Percentiles rank a stretch among this genome's conserved stretches.
These are phyloP conservation scores for Linaria vulgaris DNA, from an alignment of 257 asterid species.

Conservation along the genomic window DNA sequence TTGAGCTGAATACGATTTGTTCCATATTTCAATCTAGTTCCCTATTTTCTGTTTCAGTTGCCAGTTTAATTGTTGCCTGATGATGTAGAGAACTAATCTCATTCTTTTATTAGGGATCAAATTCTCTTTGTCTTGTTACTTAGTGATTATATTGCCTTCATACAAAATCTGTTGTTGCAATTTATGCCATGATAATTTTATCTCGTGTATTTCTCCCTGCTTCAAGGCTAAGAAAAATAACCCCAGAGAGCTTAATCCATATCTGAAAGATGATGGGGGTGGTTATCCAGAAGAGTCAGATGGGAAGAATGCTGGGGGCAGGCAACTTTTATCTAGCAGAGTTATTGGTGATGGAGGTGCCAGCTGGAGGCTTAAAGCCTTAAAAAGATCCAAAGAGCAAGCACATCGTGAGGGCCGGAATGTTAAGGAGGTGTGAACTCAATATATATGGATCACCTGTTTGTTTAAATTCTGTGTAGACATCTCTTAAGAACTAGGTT, in stretches of 20 bases:
- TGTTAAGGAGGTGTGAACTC: constrained; percentile 60
- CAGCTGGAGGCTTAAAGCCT: constrained; percentile 96
- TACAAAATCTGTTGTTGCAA: constrained; percentile 11
- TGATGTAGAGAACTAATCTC: neutral
- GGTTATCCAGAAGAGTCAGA: constrained; percentile 83
- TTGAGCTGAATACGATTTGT: constrained; percentile 6
- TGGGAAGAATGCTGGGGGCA: constrained; percentile 35
- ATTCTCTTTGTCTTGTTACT: constrained; percentile 10
- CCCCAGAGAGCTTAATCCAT: constrained; percentile 86
- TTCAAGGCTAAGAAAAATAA: constrained; percentile 59
- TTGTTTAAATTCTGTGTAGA: constrained; percentile 15
- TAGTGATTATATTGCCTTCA: neutral
- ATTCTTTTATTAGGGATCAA: neutral
- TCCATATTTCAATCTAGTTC: neutral
- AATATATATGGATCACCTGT: constrained; percentile 12
- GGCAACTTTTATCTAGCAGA: constrained; percentile 48
- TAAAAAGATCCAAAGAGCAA: constrained; percentile 91
- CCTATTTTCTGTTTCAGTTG: neutral
- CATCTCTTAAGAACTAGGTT: constrained; percentile 14
- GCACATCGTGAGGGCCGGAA: constrained; percentile 89
- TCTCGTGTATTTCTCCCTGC: constrained; percentile 20
- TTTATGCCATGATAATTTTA: constrained; percentile 14
- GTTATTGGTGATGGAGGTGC: constrained; percentile 99
- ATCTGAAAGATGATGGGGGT: constrained; percentile 58
- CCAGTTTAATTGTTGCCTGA: constrained; percentile 13